Conservation (phyloP, 805 yeast species). For the Suhomyces pyralidae region DNA sequence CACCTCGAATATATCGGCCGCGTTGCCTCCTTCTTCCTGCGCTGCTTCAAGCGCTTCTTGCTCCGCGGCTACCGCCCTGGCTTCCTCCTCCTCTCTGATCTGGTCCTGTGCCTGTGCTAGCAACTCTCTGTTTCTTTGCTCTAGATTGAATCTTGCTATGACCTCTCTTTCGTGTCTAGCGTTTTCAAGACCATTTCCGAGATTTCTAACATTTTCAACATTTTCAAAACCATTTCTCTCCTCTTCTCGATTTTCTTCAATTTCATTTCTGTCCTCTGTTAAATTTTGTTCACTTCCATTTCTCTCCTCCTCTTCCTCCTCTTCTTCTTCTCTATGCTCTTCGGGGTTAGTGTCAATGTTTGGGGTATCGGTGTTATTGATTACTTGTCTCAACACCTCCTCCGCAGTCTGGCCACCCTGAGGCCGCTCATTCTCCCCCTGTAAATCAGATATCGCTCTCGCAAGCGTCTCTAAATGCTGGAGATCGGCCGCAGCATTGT, state of each 20-base stretch:
- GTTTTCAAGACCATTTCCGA: no score
- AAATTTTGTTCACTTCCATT: neutral
- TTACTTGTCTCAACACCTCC: no score
- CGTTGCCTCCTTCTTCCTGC: slow-evolving; percentile 12
- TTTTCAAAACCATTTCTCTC: no score
- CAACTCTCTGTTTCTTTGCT: neutral
- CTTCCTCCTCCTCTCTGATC: neutral
- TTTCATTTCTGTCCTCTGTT: no score
- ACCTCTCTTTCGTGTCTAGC: no score
- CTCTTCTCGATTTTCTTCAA: no score
- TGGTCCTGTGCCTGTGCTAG: neutral
- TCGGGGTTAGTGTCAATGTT: no score
- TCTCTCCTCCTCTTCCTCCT: neutral
- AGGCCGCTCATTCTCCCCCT: slow-evolving; percentile 5
- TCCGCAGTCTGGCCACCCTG: slow-evolving; percentile 5
- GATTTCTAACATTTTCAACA: no score
- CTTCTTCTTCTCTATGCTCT: no score
- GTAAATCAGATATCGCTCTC: slow-evolving; percentile 26
- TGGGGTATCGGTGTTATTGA: no score
- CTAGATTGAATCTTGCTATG: no score
- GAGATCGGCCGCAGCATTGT: slow-evolving; percentile 18
- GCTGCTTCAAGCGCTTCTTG: slow-evolving; percentile 13
- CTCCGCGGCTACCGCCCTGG: slow-evolving; percentile 1
- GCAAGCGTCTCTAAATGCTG: slow-evolving; percentile 24
- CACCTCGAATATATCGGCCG: slow-evolving; percentile 28